Percentiles rank a stretch among this genome's conserved stretches.
phyloP scores from a whole-genome alignment of 192 early-diverging fungal species.

The Phycomyces blakesleeanus region DNA sequence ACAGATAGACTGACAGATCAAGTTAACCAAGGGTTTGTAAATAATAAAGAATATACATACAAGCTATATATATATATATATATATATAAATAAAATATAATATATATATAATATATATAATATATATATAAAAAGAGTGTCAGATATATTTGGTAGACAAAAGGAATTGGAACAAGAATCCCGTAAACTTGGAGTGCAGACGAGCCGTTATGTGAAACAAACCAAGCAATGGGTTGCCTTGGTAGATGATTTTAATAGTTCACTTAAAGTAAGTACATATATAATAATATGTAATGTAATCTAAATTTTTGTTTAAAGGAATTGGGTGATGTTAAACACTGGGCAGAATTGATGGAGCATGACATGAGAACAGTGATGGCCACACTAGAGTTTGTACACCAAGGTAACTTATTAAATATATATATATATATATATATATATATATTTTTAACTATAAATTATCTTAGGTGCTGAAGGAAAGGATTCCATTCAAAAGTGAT shows the following conservation, averaged over 20 bases:
- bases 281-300: not conserved
- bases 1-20: conserved; percentile 57
- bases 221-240: conserved; percentile 77
- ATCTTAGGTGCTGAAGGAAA: too few relatives aligned
- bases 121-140: conserved; percentile 39
- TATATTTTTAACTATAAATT: too few relatives aligned
- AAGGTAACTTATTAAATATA: conserved; percentile 13
- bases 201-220: conserved; percentile 51
- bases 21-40: conserved; percentile 50
- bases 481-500: too few relatives aligned
- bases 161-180: conserved; percentile 63
- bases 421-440: not conserved
- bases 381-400: conserved; percentile 53
- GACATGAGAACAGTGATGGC: conserved; percentile 75
- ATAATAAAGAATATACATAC: not conserved
- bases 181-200: conserved; percentile 46
- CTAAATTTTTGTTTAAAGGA: conserved; percentile 44
- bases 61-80: not conserved
- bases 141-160: conserved; percentile 57
- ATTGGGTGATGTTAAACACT: conserved; percentile 83
- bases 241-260: conserved; percentile 68
- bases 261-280: conserved; percentile 65
- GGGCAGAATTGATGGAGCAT: conserved; percentile 78
- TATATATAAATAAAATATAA: not conserved
- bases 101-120: not conserved